Conservation (phyloP, 108 stramenopile species). For the Cylindrotheca fusiformis region DNA sequence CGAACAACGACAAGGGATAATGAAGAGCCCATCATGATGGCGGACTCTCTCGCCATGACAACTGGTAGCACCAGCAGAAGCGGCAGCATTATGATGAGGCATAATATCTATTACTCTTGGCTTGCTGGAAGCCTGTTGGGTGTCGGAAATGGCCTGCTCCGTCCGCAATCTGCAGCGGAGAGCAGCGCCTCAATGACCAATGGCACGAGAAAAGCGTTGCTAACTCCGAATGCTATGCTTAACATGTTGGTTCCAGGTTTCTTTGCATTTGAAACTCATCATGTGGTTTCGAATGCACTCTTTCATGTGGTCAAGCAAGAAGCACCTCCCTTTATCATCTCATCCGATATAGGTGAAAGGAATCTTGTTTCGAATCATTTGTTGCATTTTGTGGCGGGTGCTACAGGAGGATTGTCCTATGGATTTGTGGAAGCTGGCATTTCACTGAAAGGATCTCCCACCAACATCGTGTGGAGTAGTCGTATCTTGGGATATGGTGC, state of each 20-base stretch:
- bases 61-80: too few species aligned
- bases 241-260: not conserved
- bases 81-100: too few species aligned
- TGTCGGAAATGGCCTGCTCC: too few species aligned
- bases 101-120: too few species aligned
- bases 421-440: not conserved
- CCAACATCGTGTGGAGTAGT: not conserved
- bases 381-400: not conserved
- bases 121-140: too few species aligned
- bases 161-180: too few species aligned
- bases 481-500: not conserved
- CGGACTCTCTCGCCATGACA: too few species aligned
- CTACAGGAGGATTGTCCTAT: not conserved
- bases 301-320: not conserved
- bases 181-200: too few species aligned
- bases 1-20: too few species aligned
- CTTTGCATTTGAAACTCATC: not conserved
- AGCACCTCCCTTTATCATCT: not conserved
- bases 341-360: not conserved
- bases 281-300: not conserved
- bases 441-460: not conserved
- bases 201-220: too few species aligned
- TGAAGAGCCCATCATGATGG: too few species aligned
- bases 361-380: not conserved
- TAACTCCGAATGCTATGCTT: too few species aligned